A percentile compares a stretch with the other conserved stretches of the same genome.
Conservation (phyloP, 2,329 filamentous ascomycete genomes). For the Aspergillus ruber region DNA sequence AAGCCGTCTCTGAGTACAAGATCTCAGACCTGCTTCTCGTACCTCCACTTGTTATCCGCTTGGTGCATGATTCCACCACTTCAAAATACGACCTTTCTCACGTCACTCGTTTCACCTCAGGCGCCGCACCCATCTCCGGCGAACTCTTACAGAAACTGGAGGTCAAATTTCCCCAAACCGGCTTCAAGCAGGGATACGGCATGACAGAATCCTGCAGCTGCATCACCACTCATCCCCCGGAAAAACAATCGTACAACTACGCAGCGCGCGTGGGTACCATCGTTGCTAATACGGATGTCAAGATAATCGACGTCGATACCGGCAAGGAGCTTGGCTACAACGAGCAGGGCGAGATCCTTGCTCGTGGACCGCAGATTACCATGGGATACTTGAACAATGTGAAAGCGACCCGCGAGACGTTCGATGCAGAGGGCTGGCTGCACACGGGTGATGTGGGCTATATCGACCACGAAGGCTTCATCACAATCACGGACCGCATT, state of each 20-base stretch:
- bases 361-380: slow-evolving; percentile 63
- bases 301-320: slow-evolving; percentile 46
- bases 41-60: slow-evolving; percentile 55
- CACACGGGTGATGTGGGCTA: slow-evolving; percentile 62
- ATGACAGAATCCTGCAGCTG: slow-evolving; percentile 62
- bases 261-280: slow-evolving; percentile 36
- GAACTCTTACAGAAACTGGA: slow-evolving; percentile 54
- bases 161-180: slow-evolving; percentile 52
- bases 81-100: slow-evolving; percentile 50
- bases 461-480: slow-evolving; percentile 50
- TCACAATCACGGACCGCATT: slow-evolving; percentile 52
- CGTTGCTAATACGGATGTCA: slow-evolving; percentile 54
- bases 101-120: slow-evolving; percentile 52
- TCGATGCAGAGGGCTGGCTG: slow-evolving; percentile 54
- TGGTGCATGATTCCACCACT: slow-evolving; percentile 46
- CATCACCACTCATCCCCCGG: slow-evolving; percentile 56
- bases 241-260: slow-evolving; percentile 52
- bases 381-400: slow-evolving; percentile 70
- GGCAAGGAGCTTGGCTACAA: slow-evolving; percentile 48
- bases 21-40: slow-evolving; percentile 54
- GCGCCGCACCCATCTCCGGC: slow-evolving; percentile 52
- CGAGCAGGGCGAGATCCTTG: slow-evolving; percentile 56
- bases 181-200: slow-evolving; percentile 61
- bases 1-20: slow-evolving; percentile 46
- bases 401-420: slow-evolving; percentile 62